Evolutionary conservation across 2,329 filamentous ascomycete genomes (phyloP).

Genomic region (Pestalotiopsis sp.): DNA sequence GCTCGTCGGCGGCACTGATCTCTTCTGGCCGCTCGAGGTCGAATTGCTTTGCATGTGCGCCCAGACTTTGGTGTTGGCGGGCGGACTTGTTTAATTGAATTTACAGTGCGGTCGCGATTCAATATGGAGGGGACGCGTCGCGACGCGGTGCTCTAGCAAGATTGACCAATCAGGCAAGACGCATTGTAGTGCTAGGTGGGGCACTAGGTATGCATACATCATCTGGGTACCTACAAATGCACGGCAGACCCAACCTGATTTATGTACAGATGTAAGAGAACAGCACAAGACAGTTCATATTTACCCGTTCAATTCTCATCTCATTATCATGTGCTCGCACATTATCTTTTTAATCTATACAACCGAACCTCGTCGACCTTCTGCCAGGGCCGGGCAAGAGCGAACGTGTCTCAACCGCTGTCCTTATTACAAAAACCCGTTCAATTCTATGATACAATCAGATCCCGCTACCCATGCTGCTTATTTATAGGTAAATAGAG

Average conservation of each 20-base stretch:
- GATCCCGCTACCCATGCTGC: neutral
- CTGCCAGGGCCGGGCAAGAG: neutral
- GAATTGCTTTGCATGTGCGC: neutral
- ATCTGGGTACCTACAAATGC: too few species aligned
- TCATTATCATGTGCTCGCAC: neutral
- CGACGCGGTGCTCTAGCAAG: neutral
- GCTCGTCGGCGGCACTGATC: neutral
- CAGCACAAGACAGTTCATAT: too few species aligned
- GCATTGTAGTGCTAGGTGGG: neutral
- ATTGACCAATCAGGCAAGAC: neutral
- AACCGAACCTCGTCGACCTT: neutral
- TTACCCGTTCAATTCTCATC: neutral
- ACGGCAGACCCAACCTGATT: too few species aligned
- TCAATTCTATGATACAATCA: neutral
- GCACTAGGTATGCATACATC: neutral
- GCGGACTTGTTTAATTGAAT: constrained; percentile 10
- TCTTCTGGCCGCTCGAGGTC: neutral
- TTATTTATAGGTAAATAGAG: neutral
- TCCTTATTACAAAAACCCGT: neutral
- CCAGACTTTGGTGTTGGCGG: neutral
- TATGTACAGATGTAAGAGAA: too few species aligned
- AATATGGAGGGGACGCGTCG: neutral
- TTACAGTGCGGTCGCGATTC: neutral
- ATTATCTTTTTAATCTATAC: neutral
- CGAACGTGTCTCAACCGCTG: neutral